Percentiles rank a stretch among this genome's conserved stretches.
phyloP scores from a whole-genome alignment of 2,329 filamentous ascomycete genomes.

The Fusarium brevicatenulatum region DNA sequence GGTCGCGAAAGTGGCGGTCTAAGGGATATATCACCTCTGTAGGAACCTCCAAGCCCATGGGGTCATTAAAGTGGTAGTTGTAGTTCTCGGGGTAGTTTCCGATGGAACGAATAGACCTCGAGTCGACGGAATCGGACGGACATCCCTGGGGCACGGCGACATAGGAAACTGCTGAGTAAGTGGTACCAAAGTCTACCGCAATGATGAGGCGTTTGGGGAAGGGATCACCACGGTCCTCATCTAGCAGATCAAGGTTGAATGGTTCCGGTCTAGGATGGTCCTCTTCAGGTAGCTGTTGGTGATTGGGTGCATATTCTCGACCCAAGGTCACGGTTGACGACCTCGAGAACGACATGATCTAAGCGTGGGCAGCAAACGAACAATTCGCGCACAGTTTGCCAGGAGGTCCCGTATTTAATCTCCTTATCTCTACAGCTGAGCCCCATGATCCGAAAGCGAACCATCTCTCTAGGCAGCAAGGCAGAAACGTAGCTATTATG shows the following conservation, averaged over 20 bases:
- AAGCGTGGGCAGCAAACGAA: too few species aligned
- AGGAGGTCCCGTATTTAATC: not conserved
- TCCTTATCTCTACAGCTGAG: fast-evolving
- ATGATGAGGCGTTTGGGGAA: not conserved
- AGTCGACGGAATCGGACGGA: not conserved
- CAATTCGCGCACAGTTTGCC: not conserved
- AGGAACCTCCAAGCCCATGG: not conserved
- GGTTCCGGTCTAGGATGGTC: not conserved
- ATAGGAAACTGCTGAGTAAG: not conserved
- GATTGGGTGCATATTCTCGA: not conserved
- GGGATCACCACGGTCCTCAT: not conserved
- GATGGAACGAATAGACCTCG: not conserved
- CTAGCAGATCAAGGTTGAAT: not conserved
- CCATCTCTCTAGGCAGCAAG: not conserved
- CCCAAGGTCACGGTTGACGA: not conserved
- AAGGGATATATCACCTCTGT: not conserved
- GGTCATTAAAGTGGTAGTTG: not conserved
- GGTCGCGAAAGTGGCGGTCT: not conserved
- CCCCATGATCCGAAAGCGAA: not conserved
- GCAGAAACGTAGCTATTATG: not conserved
- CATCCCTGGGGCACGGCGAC: not conserved
- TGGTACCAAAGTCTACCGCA: not conserved
- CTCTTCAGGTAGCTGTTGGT: not conserved
- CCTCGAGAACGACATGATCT: not conserved
- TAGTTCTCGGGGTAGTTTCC: not conserved